Evolutionary conservation across 352 stramenopile species (phyloP).

Genomic region (Phytophthora rubi): DNA sequence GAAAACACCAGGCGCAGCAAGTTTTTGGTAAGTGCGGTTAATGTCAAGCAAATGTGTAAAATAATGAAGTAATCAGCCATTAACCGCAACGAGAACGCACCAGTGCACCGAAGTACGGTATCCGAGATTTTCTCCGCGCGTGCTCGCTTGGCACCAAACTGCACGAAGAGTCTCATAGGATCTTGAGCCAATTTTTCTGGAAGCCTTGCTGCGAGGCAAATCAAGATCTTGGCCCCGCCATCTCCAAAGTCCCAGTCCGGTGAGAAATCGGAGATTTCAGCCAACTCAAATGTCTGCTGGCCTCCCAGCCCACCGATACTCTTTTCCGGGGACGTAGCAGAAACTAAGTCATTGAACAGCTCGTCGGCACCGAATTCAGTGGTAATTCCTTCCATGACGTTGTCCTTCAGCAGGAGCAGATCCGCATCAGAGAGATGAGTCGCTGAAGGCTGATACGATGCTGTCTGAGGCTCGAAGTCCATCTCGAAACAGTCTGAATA

Average conservation of each 20-base stretch:
- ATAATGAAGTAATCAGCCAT: background rate
- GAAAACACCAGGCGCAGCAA: background rate
- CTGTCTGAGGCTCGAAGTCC: conserved; percentile 43
- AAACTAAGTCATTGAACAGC: conserved; percentile 37
- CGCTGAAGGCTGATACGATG: conserved; percentile 15
- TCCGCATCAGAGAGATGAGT: conserved; percentile 28
- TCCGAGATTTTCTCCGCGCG: conserved; percentile 71
- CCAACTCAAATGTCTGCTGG: conserved; percentile 39
- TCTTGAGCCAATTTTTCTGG: conserved; percentile 29
- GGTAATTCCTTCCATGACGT: conserved; percentile 36
- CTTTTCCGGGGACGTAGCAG: conserved; percentile 9
- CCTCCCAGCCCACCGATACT: conserved; percentile 12
- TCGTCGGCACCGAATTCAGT: conserved; percentile 37
- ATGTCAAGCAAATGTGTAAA: background rate
- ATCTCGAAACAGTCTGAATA: conserved; percentile 61
- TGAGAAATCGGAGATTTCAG: conserved; percentile 83
- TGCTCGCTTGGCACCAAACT: conserved; percentile 65
- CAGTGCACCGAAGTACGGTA: conserved; percentile 77
- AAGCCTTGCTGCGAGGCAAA: conserved; percentile 69
- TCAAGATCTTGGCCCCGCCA: conserved; percentile 84
- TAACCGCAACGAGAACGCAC: conserved; percentile 39
- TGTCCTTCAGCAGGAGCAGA: conserved; percentile 41
- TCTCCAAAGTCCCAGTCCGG: conserved; percentile 83
- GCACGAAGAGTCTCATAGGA: conserved; percentile 60
- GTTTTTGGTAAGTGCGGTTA: too few relatives aligned